Percentiles rank a stretch among this genome's conserved stretches.
phyloP scores from a whole-genome alignment of 2,329 filamentous ascomycete genomes.

The Endocalyx cinctus region DNA sequence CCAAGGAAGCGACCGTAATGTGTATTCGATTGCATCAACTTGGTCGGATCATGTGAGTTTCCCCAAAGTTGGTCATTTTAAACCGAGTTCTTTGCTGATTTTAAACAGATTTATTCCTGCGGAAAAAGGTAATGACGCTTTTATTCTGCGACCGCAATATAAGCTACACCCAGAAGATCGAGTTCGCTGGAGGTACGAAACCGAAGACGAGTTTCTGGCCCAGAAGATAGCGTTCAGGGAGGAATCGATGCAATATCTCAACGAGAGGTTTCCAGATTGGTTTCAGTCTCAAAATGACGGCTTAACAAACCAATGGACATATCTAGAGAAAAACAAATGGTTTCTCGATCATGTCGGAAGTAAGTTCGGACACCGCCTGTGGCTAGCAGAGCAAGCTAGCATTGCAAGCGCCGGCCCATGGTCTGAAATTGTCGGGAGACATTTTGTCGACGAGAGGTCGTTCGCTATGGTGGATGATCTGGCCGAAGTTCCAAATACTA shows the following conservation, averaged over 20 bases:
- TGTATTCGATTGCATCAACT: constrained; percentile 11
- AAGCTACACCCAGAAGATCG: constrained; percentile 24
- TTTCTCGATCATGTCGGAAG: constrained; percentile 9
- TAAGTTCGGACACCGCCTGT: background rate
- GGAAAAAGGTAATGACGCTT: no score
- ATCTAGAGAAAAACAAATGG: background rate
- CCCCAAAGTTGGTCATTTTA: background rate
- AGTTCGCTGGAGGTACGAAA: constrained; percentile 22
- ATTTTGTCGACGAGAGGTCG: constrained; percentile 4
- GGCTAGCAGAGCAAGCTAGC: background rate
- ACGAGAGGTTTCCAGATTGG: no score
- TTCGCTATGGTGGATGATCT: constrained; percentile 2
- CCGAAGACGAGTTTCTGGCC: background rate
- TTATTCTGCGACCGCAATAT: no score
- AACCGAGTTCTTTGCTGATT: constrained; percentile 9
- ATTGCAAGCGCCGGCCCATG: background rate
- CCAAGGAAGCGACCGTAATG: constrained; percentile 15
- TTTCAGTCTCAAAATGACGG: no score
- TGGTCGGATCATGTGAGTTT: constrained; percentile 23
- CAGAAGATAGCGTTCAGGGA: background rate
- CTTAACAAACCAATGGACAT: no score
- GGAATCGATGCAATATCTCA: background rate
- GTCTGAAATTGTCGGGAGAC: background rate
- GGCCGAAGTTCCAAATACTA: background rate
- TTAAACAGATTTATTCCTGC: constrained; percentile 9